These are phyloP conservation scores for Xylaria bambusicola DNA, from an alignment of 495 filamentous ascomycete genomes.

Conservation along the genomic window DNA sequence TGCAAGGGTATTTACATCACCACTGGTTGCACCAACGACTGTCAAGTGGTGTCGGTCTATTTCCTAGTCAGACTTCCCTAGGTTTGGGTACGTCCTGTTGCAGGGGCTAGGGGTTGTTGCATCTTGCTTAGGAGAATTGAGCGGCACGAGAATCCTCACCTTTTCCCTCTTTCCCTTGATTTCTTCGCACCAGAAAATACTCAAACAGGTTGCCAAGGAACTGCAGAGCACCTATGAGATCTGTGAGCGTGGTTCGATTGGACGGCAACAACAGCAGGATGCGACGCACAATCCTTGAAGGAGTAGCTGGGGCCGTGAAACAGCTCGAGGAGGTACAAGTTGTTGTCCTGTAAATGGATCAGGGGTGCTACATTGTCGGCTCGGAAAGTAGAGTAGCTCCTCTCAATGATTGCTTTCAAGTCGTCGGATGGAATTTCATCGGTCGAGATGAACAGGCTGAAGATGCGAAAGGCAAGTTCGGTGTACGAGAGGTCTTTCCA, in stretches of 20 bases:
- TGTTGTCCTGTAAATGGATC: conserved; percentile 68
- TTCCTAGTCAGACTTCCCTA: conserved; percentile 33
- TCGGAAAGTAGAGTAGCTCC: conserved; percentile 86
- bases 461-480: conserved; percentile 75
- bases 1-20: conserved; percentile 53
- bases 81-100: no score
- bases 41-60: conserved; percentile 81
- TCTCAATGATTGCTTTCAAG: conserved; percentile 75
- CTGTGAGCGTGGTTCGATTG: conserved; percentile 21
- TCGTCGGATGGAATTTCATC: conserved; percentile 79
- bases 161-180: conserved; percentile 60
- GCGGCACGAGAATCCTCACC: neutral
- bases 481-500: conserved; percentile 79
- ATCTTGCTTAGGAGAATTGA: no score
- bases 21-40: conserved; percentile 88
- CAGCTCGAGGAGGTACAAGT: conserved; percentile 84
- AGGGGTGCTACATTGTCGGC: conserved; percentile 70
- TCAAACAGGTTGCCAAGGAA: conserved; percentile 95
- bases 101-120: no score
- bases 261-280: neutral
- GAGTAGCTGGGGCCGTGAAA: conserved; percentile 98
- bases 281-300: conserved; percentile 69
- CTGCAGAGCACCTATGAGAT: conserved; percentile 66
- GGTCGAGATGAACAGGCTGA: conserved; percentile 78
- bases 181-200: conserved; percentile 85